A percentile compares a stretch with the other conserved stretches of the same genome.
Evolutionary conservation across 2,329 filamentous ascomycete genomes (phyloP).

Genomic region (Aspergillus udagawae): DNA sequence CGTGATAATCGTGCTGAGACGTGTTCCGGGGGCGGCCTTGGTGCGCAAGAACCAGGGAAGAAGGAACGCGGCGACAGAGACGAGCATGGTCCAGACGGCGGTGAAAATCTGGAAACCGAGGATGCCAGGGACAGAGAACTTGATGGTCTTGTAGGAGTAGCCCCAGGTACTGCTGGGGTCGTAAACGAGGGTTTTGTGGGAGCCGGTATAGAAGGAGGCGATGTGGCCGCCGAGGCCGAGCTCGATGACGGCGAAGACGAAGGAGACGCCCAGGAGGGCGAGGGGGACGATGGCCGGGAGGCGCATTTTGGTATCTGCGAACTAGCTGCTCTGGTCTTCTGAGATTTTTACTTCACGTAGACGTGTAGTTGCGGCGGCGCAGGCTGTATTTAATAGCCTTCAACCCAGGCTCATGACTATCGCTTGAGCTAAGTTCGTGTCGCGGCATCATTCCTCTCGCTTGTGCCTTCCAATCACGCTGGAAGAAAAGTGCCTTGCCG

Average conservation of each 20-base stretch:
- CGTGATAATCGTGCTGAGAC: slow-evolving; percentile 19
- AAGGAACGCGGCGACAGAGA: slow-evolving; percentile 13
- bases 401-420: background rate
- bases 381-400: background rate
- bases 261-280: slow-evolving; percentile 18
- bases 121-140: slow-evolving; percentile 16
- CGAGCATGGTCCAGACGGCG: slow-evolving; percentile 25
- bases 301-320: slow-evolving; percentile 1
- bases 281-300: slow-evolving; percentile 21
- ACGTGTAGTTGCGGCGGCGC: background rate
- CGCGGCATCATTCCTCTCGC: background rate
- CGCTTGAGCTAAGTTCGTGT: background rate
- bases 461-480: background rate
- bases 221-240: slow-evolving; percentile 24
- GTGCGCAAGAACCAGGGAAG: slow-evolving; percentile 19
- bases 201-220: slow-evolving; percentile 5
- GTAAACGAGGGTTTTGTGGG: background rate
- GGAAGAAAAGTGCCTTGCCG: background rate
- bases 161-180: background rate
- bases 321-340: too few species aligned
- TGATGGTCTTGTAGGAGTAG: slow-evolving; percentile 10
- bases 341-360: too few species aligned
- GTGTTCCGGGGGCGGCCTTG: slow-evolving; percentile 12
- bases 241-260: slow-evolving; percentile 26
- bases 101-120: slow-evolving; percentile 22